These are phyloP conservation scores for Trametes maxima DNA, from an alignment of 768 basidiomycete genomes.

Conservation along the genomic window DNA sequence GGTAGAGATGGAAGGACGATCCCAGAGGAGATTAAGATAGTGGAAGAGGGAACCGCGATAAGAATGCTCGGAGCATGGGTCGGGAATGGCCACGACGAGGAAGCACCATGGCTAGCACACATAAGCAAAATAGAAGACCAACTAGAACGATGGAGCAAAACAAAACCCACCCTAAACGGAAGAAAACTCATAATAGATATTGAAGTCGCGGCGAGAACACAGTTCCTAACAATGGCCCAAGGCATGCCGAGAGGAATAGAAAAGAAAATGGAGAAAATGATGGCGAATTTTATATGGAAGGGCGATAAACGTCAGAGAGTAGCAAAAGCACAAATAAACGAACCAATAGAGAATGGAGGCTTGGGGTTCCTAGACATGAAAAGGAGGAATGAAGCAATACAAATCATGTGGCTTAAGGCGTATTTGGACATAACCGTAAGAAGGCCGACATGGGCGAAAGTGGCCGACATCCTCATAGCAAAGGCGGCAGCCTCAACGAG, in stretches of 20 bases:
- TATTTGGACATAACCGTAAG: background rate
- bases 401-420: slow-evolving; percentile 12
- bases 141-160: background rate
- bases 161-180: background rate
- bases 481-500: background rate
- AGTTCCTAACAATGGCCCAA: slow-evolving; percentile 19
- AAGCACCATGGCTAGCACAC: background rate
- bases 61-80: slow-evolving; percentile 23
- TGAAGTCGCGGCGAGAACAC: background rate
- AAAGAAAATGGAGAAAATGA: background rate
- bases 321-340: background rate
- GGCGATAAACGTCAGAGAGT: background rate
- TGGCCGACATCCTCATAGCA: slow-evolving; percentile 9
- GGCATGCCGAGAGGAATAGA: slow-evolving; percentile 23
- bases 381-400: background rate
- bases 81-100: slow-evolving; percentile 13
- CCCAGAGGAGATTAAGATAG: background rate
- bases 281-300: slow-evolving; percentile 7
- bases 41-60: background rate
- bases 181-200: slow-evolving; percentile 3
- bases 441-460: slow-evolving; percentile 8
- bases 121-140: background rate
- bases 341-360: background rate
- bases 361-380: background rate
- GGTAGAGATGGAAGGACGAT: background rate